A percentile compares a stretch with the other conserved stretches of the same genome.
Conservation (phyloP, 208 protist genomes). For the Herpetomonas muscarum region DNA sequence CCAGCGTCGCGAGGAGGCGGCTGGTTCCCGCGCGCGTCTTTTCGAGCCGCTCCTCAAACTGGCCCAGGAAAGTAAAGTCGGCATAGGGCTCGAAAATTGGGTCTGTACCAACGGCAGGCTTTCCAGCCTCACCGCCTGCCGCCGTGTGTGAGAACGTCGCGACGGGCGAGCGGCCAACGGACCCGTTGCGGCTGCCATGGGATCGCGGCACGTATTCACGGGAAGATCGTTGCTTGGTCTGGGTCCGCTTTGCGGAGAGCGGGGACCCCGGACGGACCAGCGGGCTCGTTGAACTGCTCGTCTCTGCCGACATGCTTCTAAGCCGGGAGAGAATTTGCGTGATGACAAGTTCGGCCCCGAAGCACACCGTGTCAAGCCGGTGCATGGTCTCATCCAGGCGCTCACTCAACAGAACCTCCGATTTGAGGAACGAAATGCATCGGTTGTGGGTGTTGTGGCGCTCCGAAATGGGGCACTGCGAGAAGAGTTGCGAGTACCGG, state of each 20-base stretch:
- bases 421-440: constrained; percentile 22
- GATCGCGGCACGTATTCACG: no score
- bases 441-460: constrained; percentile 17
- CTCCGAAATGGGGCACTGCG: constrained; percentile 24
- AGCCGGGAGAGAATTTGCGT: constrained; percentile 12
- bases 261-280: no score
- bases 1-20: constrained; percentile 15
- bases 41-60: constrained; percentile 22
- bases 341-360: constrained; percentile 14
- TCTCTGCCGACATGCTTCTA: constrained; percentile 9
- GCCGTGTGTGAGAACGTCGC: no score
- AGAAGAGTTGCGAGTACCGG: constrained; percentile 30
- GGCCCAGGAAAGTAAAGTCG: constrained; percentile 23
- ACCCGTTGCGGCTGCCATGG: no score
- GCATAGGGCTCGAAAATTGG: constrained; percentile 13
- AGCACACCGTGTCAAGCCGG: constrained; percentile 21
- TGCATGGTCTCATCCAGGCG: constrained; percentile 30
- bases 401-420: constrained; percentile 27
- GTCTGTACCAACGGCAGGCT: not conserved
- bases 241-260: no score
- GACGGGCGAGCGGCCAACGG: no score
- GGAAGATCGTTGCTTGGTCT: no score
- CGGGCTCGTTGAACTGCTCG: no score
- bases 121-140: no score
- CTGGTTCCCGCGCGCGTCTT: constrained; percentile 12